Base-by-base conservation (phyloP, 495 filamentous ascomycete genomes). In the Lasiosphaeris hirsuta region DNA sequence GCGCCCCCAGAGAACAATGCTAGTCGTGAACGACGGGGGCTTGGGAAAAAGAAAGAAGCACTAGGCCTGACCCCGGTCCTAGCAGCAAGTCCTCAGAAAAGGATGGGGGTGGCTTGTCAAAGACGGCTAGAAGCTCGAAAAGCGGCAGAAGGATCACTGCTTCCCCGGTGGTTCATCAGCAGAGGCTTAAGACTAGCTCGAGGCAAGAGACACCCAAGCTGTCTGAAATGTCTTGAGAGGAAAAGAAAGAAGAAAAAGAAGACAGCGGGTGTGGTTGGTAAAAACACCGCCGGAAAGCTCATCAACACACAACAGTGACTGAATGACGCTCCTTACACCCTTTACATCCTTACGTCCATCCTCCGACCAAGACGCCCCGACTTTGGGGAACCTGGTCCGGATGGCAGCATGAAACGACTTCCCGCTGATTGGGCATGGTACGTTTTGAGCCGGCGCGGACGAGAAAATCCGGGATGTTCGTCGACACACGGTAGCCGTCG, bases 351-450 rank as follows among this genome's bases (percentile, higher is more conserved):
- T 54, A 30, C 9, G 19, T n/a, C 11, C 40, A 54, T 33, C 51
- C 40, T 30, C 40, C 23, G 49, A 18, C 18, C 49, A 38, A 11
- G 49, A 51, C 40, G 41, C 17, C 41, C 43, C 53, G 53, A 46
- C 19, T 11, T 36, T 51, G 13, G 51, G 51, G 51, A 54, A 33
- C 51, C 9, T 54, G 19, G 51, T 54, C 51, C 40, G 51, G 51
- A 33, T 34, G 51, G 36, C 39, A 19, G 51, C 51, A 53, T 39
- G 37, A 30, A 30, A 30, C 23, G 23, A 30, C 23, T 30, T 2
- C 5, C 23, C 23, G 5, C 23, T 30, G 23, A 30, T 30, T 30
- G 23, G 23, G 23, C 23, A 30, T 30, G 23, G 23, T 30, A 30
- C 23, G 23, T 30, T 30, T 30, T 30, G 23, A 30, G 23, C 23